Percentiles rank a stretch among this genome's conserved stretches.
Evolutionary conservation across 331 rosid species (phyloP).

Genomic region (Saraca asoca): DNA sequence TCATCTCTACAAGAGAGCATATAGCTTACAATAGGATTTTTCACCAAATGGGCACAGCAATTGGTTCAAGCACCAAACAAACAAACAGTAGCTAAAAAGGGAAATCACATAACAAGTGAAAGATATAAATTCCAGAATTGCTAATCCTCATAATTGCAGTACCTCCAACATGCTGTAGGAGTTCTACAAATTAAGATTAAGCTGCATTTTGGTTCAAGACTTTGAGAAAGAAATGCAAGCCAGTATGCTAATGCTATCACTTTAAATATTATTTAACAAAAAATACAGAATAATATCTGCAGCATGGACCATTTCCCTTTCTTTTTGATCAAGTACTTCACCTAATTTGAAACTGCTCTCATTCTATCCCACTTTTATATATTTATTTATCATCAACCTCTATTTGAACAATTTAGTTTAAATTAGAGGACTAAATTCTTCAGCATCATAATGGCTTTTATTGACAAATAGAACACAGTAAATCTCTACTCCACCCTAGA

Average conservation of each 20-base stretch:
- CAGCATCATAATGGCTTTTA: slow-evolving; percentile 9
- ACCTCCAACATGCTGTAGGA: neutral
- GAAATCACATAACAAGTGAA: no score
- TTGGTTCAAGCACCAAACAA: neutral
- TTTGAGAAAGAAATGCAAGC: no score
- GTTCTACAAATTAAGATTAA: no score
- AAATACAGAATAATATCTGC: slow-evolving; percentile 3
- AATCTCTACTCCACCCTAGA: no score
- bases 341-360: neutral
- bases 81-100: neutral
- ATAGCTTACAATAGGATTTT: neutral
- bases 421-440: neutral
- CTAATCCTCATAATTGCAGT: neutral
- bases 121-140: no score
- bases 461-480: no score
- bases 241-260: neutral
- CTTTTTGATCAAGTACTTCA: slow-evolving; percentile 6
- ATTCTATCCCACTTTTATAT: slow-evolving; percentile 10
- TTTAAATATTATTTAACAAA: no score
- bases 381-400: slow-evolving; percentile 16
- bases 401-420: slow-evolving; percentile 12
- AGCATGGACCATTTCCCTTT: neutral
- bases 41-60: neutral
- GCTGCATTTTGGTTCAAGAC: neutral
- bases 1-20: neutral